Conservation (phyloP, 2,329 filamentous ascomycete species). For the Aureobasidium sp. region DNA sequence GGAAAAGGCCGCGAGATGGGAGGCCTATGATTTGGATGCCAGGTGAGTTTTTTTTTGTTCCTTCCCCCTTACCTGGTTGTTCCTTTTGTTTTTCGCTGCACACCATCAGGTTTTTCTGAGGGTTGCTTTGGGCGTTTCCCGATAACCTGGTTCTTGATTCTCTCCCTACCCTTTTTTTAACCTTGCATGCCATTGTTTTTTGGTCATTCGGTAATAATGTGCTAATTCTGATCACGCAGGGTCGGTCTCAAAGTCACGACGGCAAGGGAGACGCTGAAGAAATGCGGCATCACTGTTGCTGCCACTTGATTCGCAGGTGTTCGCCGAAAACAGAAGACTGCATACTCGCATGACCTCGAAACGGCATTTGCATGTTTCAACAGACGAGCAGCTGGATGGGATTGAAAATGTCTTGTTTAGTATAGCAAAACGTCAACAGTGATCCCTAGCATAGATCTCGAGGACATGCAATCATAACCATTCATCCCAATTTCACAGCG, state of each 20-base stretch:
- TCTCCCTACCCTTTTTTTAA: neutral
- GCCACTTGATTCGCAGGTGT: neutral
- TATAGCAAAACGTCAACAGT: too few relatives aligned
- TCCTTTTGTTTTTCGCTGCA: neutral
- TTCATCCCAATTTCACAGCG: too few relatives aligned
- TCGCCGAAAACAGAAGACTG: neutral
- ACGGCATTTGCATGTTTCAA: neutral
- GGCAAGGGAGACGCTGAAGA: slow-evolving; percentile 56
- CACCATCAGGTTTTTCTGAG: neutral
- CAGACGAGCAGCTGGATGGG: neutral
- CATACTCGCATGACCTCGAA: neutral
- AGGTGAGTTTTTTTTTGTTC: slow-evolving; percentile 34
- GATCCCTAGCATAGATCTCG: too few relatives aligned
- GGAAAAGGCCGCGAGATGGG: slow-evolving; percentile 63
- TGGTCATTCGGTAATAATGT: neutral
- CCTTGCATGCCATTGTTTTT: neutral
- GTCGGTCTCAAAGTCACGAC: slow-evolving; percentile 67
- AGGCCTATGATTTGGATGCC: slow-evolving; percentile 65
- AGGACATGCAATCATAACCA: too few relatives aligned
- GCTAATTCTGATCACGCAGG: neutral
- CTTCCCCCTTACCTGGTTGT: neutral
- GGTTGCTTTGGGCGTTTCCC: neutral
- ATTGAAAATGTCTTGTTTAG: too few relatives aligned
- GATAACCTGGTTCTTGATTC: neutral
- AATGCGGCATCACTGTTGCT: slow-evolving; percentile 20